Percentiles rank a stretch among this genome's conserved stretches.
phyloP scores from a whole-genome alignment of 2,329 filamentous ascomycete species.

The Elsinoe ampelina region DNA sequence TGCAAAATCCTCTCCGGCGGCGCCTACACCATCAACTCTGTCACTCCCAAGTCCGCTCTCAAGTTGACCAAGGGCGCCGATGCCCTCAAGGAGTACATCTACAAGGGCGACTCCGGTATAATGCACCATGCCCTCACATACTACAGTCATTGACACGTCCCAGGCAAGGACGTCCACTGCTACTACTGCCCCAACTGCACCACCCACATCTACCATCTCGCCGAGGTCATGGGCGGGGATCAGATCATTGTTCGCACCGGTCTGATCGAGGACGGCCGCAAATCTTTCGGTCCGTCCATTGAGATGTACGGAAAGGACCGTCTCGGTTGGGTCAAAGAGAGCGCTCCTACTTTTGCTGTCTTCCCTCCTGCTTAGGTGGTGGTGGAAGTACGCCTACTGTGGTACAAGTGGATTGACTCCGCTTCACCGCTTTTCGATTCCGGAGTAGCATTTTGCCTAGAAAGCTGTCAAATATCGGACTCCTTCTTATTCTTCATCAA shows the following conservation, averaged over 20 bases:
- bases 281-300: conserved; percentile 40
- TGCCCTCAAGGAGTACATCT: conserved; percentile 45
- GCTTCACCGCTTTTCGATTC: no score
- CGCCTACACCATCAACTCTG: conserved; percentile 46
- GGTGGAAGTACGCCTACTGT: no score
- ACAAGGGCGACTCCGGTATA: conserved; percentile 46
- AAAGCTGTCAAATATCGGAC: no score
- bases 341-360: conserved; percentile 39
- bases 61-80: conserved; percentile 43
- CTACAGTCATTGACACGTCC: conserved; percentile 21
- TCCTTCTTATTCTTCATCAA: no score
- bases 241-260: conserved; percentile 45
- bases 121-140: not conserved
- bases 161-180: conserved; percentile 47
- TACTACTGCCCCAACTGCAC: conserved; percentile 51
- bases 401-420: no score
- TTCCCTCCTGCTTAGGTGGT: conserved; percentile 25
- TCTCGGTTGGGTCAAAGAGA: conserved; percentile 39
- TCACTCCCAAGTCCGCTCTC: conserved; percentile 41
- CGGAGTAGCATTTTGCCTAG: no score
- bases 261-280: conserved; percentile 37
- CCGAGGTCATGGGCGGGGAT: conserved; percentile 43
- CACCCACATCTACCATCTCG: conserved; percentile 47
- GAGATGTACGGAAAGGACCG: conserved; percentile 47
- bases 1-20: conserved; percentile 46